These are phyloP conservation scores for Xylariaceae sp. DNA, from an alignment of 2,329 filamentous ascomycete species.

Conservation along the genomic window DNA sequence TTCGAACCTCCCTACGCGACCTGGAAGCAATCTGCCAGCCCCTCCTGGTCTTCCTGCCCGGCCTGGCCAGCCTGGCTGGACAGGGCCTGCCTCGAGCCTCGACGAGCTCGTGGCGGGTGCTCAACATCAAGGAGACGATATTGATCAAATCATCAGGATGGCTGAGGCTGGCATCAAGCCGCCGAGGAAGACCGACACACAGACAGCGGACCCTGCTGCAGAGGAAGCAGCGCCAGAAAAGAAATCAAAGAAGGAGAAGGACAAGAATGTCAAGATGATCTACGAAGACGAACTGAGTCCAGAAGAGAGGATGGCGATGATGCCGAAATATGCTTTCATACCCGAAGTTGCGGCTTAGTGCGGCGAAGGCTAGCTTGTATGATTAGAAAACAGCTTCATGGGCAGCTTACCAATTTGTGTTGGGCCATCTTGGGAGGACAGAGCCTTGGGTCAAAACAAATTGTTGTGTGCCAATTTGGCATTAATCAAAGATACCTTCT, in stretches of 20 bases:
- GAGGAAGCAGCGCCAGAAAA: constrained; percentile 51
- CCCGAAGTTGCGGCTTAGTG: constrained; percentile 32
- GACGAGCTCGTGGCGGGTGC: constrained; percentile 44
- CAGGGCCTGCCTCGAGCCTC: constrained; percentile 37
- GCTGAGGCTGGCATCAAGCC: constrained; percentile 58
- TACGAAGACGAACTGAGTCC: constrained; percentile 80
- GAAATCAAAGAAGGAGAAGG: constrained; percentile 63
- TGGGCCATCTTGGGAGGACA: too few relatives aligned
- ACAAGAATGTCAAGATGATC: constrained; percentile 67
- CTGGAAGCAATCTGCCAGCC: constrained; percentile 35
- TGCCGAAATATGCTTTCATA: constrained; percentile 71
- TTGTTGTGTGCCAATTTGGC: too few relatives aligned
- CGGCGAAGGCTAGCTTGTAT: too few relatives aligned
- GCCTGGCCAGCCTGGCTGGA: constrained; percentile 32
- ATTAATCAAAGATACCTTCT: too few relatives aligned
- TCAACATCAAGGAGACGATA: constrained; percentile 51
- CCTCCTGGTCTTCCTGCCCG: constrained; percentile 41
- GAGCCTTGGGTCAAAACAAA: too few relatives aligned
- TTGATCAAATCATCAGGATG: constrained; percentile 62
- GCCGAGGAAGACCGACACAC: constrained; percentile 32
- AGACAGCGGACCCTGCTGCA: constrained; percentile 29
- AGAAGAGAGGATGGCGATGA: constrained; percentile 81
- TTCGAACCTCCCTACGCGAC: constrained; percentile 43
- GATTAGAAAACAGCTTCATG: too few relatives aligned
- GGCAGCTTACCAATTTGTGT: too few relatives aligned